Evolutionary conservation across 2,329 filamentous ascomycete species (phyloP).

Genomic region (Alternaria arbusti): DNA sequence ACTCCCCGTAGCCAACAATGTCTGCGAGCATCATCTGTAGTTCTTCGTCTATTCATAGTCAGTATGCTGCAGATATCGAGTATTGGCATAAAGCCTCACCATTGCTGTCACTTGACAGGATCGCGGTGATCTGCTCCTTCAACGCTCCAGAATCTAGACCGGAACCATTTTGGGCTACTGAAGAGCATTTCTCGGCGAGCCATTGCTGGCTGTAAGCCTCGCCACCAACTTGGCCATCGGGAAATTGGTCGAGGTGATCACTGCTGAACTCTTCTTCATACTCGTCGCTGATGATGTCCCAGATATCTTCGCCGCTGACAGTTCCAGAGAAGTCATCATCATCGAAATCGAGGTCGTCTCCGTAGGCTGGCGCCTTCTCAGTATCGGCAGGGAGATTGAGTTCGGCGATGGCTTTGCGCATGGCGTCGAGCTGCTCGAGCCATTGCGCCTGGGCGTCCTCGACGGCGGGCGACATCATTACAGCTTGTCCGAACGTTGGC

Average conservation of each 20-base stretch:
- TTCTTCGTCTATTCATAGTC: slow-evolving; percentile 69
- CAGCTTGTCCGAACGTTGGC: neutral
- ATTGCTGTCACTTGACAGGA: slow-evolving; percentile 70
- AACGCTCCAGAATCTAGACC: slow-evolving; percentile 74
- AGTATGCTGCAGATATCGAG: neutral
- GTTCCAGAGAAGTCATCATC: slow-evolving; percentile 69
- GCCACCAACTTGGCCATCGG: slow-evolving; percentile 35
- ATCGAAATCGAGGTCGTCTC: slow-evolving; percentile 66
- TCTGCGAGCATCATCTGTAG: slow-evolving; percentile 91
- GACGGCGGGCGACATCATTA: slow-evolving; percentile 47
- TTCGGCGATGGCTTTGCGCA: slow-evolving; percentile 83
- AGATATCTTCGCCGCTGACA: slow-evolving; percentile 79
- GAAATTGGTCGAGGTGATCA: slow-evolving; percentile 66
- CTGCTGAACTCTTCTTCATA: slow-evolving; percentile 70
- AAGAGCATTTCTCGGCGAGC: slow-evolving; percentile 72
- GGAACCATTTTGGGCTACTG: slow-evolving; percentile 68
- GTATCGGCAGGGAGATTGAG: slow-evolving; percentile 64
- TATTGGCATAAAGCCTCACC: slow-evolving; percentile 21
- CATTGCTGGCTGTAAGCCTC: slow-evolving; percentile 67
- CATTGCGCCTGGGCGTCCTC: slow-evolving; percentile 69
- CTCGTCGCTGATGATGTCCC: slow-evolving; percentile 85
- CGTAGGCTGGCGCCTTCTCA: slow-evolving; percentile 58
- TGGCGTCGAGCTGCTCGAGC: slow-evolving; percentile 82
- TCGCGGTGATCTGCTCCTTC: slow-evolving; percentile 75
- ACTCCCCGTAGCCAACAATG: slow-evolving; percentile 87